These are phyloP conservation scores for Astrocystis sublimbata DNA, from an alignment of 495 filamentous ascomycete genomes.

Conservation along the genomic window DNA sequence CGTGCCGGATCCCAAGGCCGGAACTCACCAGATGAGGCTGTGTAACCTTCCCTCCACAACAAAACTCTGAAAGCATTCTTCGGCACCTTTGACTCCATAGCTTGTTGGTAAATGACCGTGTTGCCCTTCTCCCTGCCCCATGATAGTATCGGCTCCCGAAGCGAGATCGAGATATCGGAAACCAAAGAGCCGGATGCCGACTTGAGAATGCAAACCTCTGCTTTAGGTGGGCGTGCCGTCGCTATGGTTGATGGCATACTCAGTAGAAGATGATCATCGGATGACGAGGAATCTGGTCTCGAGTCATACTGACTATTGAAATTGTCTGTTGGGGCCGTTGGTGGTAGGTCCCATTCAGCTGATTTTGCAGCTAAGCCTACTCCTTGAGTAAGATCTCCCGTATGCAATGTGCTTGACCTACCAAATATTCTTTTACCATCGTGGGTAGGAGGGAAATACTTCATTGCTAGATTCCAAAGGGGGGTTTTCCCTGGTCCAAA, in stretches of 20 bases:
- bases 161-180: slow-evolving; percentile 55
- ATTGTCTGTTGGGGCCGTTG: neutral
- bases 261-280: slow-evolving; percentile 13
- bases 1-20: slow-evolving; percentile 41
- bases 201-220: slow-evolving; percentile 36
- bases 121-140: slow-evolving; percentile 71
- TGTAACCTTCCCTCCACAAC: slow-evolving; percentile 67
- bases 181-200: slow-evolving; percentile 50
- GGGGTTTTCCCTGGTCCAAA: slow-evolving; percentile 46
- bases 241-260: slow-evolving; percentile 19
- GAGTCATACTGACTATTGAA: slow-evolving; percentile 25
- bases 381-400: neutral
- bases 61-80: slow-evolving; percentile 78
- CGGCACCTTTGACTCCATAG: slow-evolving; percentile 67
- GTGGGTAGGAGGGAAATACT: slow-evolving; percentile 45
- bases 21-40: slow-evolving; percentile 40
- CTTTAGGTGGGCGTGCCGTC: slow-evolving; percentile 3
- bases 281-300: slow-evolving; percentile 21
- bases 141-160: slow-evolving; percentile 65
- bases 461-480: slow-evolving; percentile 50
- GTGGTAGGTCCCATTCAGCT: slow-evolving; percentile 7
- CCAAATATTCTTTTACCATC: slow-evolving; percentile 6
- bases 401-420: slow-evolving; percentile 15
- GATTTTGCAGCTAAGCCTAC: neutral
- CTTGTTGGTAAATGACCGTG: slow-evolving; percentile 60